These are phyloP conservation scores for Psilocybe sp. DNA, from an alignment of 768 basidiomycete genomes.

Conservation along the genomic window DNA sequence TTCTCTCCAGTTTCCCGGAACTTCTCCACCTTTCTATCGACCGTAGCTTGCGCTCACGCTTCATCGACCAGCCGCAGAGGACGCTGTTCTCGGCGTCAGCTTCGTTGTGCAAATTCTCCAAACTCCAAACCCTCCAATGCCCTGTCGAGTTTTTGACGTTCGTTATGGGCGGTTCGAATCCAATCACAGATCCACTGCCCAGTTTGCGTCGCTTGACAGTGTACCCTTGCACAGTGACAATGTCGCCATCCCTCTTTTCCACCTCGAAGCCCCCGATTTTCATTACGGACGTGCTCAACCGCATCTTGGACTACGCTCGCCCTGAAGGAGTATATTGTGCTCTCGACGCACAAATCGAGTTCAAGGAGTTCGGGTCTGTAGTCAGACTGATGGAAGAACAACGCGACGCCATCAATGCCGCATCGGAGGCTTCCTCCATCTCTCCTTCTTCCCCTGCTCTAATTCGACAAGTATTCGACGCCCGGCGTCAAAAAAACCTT, in stretches of 20 bases:
- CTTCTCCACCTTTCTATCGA: constrained; percentile 14
- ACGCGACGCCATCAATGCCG: constrained; percentile 5
- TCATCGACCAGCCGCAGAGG: not conserved
- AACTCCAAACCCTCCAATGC: constrained; percentile 4
- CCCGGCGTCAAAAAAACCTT: not conserved
- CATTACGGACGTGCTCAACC: constrained; percentile 10
- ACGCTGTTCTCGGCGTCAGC: not conserved
- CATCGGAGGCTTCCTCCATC: constrained; percentile 5
- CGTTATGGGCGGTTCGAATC: too few relatives aligned
- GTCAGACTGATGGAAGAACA: constrained; percentile 4
- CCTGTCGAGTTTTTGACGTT: too few relatives aligned
- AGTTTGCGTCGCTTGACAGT: too few relatives aligned
- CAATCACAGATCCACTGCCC: too few relatives aligned
- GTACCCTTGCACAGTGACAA: too few relatives aligned
- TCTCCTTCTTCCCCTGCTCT: constrained; percentile 10
- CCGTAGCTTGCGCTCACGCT: constrained; percentile 14
- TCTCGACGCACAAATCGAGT: constrained; percentile 17
- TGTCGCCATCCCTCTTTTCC: too few relatives aligned
- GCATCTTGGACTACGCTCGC: constrained; percentile 1
- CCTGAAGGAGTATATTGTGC: not conserved
- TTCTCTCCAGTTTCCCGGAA: constrained; percentile 10
- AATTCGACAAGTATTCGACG: constrained; percentile 5
- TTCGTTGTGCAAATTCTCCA: constrained; percentile 6
- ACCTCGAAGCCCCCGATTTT: not conserved
- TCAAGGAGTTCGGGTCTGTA: constrained; percentile 15